A percentile compares a stretch with the other conserved stretches of the same genome.
phyloP scores from a whole-genome alignment of 495 filamentous ascomycete genomes.

The Amphirosellinia nigrospora region DNA sequence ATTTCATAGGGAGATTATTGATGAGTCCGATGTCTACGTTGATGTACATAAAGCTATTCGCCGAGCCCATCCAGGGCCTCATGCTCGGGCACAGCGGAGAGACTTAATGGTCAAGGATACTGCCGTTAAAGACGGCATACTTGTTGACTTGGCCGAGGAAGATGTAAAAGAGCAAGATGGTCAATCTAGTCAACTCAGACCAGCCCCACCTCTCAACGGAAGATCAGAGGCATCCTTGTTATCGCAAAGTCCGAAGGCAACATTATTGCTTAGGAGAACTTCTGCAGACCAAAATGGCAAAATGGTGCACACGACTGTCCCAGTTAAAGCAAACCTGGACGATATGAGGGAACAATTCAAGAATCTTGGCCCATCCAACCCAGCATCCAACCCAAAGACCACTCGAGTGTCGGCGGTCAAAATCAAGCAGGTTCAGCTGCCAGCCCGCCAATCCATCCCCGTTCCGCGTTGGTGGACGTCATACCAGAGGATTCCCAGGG shows the following conservation, averaged over 20 bases:
- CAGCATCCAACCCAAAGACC: slow-evolving; percentile 78
- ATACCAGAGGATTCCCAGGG: slow-evolving; percentile 29
- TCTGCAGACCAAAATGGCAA: slow-evolving; percentile 55
- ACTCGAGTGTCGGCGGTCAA: slow-evolving; percentile 91
- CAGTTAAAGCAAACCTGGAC: slow-evolving; percentile 57
- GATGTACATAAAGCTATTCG: slow-evolving; percentile 97
- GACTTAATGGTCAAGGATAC: slow-evolving; percentile 59
- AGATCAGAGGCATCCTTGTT: slow-evolving; percentile 39
- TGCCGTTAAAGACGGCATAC: slow-evolving; percentile 28
- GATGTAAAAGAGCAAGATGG: background rate
- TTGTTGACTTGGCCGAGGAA: slow-evolving; percentile 38
- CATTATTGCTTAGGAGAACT: slow-evolving; percentile 62
- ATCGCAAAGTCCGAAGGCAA: slow-evolving; percentile 50
- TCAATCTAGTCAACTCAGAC: slow-evolving; percentile 11
- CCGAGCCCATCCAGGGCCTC: slow-evolving; percentile 54
- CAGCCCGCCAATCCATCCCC: slow-evolving; percentile 23
- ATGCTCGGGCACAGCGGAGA: slow-evolving; percentile 64
- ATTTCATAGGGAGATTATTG: slow-evolving; percentile 67
- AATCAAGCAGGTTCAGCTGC: slow-evolving; percentile 68
- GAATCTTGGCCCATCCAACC: slow-evolving; percentile 90
- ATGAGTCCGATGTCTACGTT: slow-evolving; percentile 93
- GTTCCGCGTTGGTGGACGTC: slow-evolving; percentile 26
- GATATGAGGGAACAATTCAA: slow-evolving; percentile 85
- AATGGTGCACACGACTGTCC: slow-evolving; percentile 44
- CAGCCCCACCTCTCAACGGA: slow-evolving; percentile 30